Percentiles rank a stretch among this genome's conserved stretches.
Conservation (phyloP, 495 filamentous ascomycete species). For the Trichoderma asperelloides region DNA sequence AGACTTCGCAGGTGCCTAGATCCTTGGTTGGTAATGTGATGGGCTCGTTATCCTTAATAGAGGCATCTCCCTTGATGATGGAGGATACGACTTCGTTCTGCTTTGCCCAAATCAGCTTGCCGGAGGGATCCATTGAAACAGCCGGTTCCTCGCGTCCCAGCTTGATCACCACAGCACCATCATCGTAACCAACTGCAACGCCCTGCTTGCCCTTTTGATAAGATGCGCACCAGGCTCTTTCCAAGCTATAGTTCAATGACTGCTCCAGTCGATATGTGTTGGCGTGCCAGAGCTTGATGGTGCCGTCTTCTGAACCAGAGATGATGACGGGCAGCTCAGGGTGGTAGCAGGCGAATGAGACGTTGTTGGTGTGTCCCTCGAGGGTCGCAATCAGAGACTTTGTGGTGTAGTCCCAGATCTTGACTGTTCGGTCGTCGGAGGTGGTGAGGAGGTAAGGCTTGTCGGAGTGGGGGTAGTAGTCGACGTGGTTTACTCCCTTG, state of each 20-base stretch:
- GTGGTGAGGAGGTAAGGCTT: conserved; percentile 97
- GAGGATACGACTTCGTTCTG: conserved; percentile 91
- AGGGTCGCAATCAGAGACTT: conserved; percentile 94
- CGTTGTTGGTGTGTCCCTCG: conserved; percentile 96
- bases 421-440: conserved; percentile 86
- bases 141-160: conserved; percentile 96
- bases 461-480: conserved; percentile 93
- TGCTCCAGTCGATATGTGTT: conserved; percentile 95
- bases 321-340: conserved; percentile 96
- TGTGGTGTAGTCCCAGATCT: conserved; percentile 99
- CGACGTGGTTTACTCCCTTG: conserved; percentile 96
- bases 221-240: conserved; percentile 94
- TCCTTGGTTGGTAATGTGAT: conserved; percentile 87
- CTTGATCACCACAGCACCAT: conserved; percentile 94
- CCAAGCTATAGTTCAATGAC: conserved; percentile 87
- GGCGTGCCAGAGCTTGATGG: conserved; percentile 97
- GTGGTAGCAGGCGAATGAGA: conserved; percentile 98
- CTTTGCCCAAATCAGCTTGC: conserved; percentile 91
- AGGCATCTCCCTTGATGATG: conserved; percentile 86
- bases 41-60: conserved; percentile 78
- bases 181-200: conserved; percentile 92
- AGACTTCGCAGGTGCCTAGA: conserved; percentile 89
- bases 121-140: conserved; percentile 90
- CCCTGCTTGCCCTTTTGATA: conserved; percentile 92
- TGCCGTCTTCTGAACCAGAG: conserved; percentile 97